Base-by-base conservation (phyloP, 495 filamentous ascomycete genomes). In the Talaromyces wortmannii region DNA sequence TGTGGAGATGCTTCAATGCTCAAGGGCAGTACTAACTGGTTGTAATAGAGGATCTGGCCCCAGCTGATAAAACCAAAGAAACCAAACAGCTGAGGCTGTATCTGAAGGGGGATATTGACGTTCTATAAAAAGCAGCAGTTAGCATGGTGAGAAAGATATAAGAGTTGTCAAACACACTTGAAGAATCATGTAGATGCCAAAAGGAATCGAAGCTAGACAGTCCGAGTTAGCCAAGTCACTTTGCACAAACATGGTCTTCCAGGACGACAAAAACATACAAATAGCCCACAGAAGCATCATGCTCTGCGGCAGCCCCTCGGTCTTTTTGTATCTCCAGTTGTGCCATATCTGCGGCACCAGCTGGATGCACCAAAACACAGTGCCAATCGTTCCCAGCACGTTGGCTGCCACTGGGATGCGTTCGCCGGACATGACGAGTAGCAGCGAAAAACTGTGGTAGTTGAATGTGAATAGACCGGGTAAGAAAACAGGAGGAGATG, bases 241-340 rank as follows among this genome's bases (percentile, higher is more conserved):
- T 23, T 4, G 23, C 23, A 23, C 23, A 4, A 23, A 23, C 23
- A 2, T 23, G 23, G 23, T 23, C 23, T 23, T 23, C 23, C 36
- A 57, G 31, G 8, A 3, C 0, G 23, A 36, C 18, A 5, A 11
- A 47, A 36, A 63, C 78, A 52, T 65, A 87, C 85, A 86, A 31
- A 78, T 63, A 18, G 83, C 84, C 87, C 87, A 91, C 2, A 90
- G 64, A 53, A 90, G 82, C 80, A 89, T 84, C 87, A 91, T 91
- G 13, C 71, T 57, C 0, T 77, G 81, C 5, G 88, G 88, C 0
- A 91, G 72, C 0, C 88, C 88, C 43, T 89, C 84, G 0, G 88
- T 90, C 49, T 79, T 79, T 60, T 91, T 91, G 10, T 69, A 75
- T 8, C 74, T 71, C 77, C 81, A 89, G 64, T 89, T 91, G 55